These are phyloP conservation scores for Myxozyma mucilagina DNA, from an alignment of 805 yeast genomes.

Conservation along the genomic window DNA sequence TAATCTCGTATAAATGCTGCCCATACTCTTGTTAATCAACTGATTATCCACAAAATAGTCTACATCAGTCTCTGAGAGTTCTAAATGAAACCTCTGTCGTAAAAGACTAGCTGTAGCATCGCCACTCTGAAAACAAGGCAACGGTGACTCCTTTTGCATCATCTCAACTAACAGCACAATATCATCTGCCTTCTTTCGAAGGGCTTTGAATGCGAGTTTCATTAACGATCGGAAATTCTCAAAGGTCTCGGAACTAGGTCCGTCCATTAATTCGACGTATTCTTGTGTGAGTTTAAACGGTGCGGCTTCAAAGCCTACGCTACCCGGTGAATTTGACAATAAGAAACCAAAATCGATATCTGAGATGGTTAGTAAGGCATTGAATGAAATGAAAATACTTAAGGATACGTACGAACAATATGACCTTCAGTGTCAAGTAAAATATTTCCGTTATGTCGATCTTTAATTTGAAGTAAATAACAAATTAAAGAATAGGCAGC, in stretches of 20 bases:
- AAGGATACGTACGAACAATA: constrained; percentile 53
- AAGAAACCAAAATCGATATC: constrained; percentile 95
- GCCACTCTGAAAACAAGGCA: constrained; percentile 92
- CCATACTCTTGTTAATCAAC: constrained; percentile 76
- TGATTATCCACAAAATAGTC: constrained; percentile 75
- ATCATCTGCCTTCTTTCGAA: constrained; percentile 72
- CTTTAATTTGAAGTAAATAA: constrained; percentile 88
- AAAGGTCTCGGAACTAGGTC: constrained; percentile 63
- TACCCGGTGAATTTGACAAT: constrained; percentile 92
- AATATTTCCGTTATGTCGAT: constrained; percentile 97
- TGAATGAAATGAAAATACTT: background rate
- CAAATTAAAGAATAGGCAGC: constrained; percentile 95
- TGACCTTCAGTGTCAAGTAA: constrained; percentile 96
- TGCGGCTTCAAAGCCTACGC: constrained; percentile 96
- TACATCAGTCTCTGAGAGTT: constrained; percentile 67
- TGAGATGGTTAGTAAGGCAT: background rate
- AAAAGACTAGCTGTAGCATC: constrained; percentile 76
- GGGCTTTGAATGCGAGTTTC: constrained; percentile 69
- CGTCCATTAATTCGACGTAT: constrained; percentile 86
- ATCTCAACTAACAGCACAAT: constrained; percentile 82
- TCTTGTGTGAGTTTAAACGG: constrained; percentile 92
- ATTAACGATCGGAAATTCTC: constrained; percentile 60
- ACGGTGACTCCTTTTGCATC: constrained; percentile 86
- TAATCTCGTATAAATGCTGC: constrained; percentile 84
- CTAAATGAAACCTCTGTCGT: constrained; percentile 78